Conservation (phyloP, 768 basidiomycete genomes). For the Fistulinella prunicolor region DNA sequence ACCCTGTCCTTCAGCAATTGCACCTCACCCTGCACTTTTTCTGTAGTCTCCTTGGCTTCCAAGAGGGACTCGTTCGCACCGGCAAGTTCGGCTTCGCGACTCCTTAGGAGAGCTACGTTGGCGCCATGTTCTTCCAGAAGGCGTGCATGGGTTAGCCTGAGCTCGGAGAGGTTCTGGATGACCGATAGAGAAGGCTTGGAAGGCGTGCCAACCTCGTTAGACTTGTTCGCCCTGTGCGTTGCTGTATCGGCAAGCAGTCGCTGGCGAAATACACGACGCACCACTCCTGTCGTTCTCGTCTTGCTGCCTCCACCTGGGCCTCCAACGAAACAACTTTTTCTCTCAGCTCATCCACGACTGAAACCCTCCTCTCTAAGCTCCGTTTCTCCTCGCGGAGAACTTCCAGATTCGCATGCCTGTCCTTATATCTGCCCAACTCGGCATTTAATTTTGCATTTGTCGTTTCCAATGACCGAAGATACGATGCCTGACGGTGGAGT, state of each 20-base stretch:
- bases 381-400: conserved; percentile 75
- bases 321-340: conserved; percentile 56
- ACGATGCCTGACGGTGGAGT: conserved; percentile 59
- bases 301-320: conserved; percentile 60
- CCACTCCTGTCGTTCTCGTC: conserved; percentile 59
- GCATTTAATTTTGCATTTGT: conserved; percentile 52
- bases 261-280: conserved; percentile 22
- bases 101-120: conserved; percentile 48
- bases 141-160: conserved; percentile 60
- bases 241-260: conserved; percentile 3
- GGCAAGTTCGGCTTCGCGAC: conserved; percentile 50
- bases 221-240: conserved; percentile 36
- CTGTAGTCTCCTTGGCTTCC: conserved; percentile 35
- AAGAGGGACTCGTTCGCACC: conserved; percentile 37
- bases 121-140: conserved; percentile 69
- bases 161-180: conserved; percentile 54
- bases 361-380: conserved; percentile 52
- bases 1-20: conserved; percentile 39
- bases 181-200: conserved; percentile 51
- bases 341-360: conserved; percentile 50
- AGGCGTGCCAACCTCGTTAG: conserved; percentile 33
- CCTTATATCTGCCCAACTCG: conserved; percentile 54
- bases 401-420: conserved; percentile 58
- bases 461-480: conserved; percentile 58
- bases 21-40: conserved; percentile 36